Percentiles rank a stretch among this genome's conserved stretches.
Conservation (phyloP, 306 rosid genomes). For the Rosa multiflora region DNA sequence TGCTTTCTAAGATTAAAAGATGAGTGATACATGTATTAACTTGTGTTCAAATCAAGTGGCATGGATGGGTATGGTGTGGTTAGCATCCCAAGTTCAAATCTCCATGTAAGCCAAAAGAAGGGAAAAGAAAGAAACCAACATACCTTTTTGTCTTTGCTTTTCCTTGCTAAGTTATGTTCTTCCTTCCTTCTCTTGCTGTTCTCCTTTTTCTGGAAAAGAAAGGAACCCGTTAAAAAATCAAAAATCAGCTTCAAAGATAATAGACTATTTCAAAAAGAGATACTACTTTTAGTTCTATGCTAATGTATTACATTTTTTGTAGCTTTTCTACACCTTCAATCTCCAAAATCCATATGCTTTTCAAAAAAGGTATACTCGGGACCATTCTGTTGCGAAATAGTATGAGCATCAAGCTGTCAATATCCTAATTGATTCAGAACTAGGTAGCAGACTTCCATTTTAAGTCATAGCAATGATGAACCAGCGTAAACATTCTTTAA, state of each 20-base stretch:
- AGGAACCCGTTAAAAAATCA: constrained; percentile 14
- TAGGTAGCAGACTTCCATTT: not conserved
- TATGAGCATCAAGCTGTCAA: not conserved
- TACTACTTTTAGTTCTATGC: not conserved
- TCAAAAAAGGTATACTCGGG: not conserved
- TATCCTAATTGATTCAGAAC: not conserved
- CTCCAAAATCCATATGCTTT: not conserved
- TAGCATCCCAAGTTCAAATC: not conserved
- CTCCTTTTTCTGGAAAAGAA: constrained; percentile 74
- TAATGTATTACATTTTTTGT: not conserved
- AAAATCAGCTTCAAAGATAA: not conserved
- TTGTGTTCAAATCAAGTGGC: not conserved
- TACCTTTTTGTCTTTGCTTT: constrained; percentile 93
- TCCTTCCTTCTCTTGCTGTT: constrained; percentile 98
- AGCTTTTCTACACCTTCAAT: not conserved
- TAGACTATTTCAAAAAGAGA: constrained; percentile 7
- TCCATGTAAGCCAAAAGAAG: not conserved
- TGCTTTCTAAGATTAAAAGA: not conserved
- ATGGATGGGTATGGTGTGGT: not conserved
- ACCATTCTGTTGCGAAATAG: not conserved
- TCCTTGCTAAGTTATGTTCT: constrained; percentile 70
- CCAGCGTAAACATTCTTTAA: not conserved
- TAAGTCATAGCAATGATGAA: not conserved
- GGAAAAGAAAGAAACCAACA: not conserved
- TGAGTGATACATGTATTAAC: not conserved